phyloP scores from a whole-genome alignment of 2,329 filamentous ascomycete genomes.

The Pleomassaria siparia region DNA sequence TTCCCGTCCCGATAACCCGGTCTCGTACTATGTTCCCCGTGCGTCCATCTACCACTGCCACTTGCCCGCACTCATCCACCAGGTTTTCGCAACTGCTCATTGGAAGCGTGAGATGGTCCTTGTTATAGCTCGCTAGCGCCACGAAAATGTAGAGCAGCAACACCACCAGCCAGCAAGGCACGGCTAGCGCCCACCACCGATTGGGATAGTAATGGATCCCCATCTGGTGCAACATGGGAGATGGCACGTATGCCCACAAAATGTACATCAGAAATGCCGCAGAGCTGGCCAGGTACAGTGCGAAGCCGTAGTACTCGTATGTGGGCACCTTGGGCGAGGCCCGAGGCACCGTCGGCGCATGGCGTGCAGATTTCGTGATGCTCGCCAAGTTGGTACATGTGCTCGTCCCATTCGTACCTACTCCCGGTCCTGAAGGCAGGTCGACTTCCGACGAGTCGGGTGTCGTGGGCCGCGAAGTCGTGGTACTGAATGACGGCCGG shows the following conservation, averaged over 20 bases:
- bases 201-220: conserved; percentile 97
- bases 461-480: conserved; percentile 78
- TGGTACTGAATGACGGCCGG: conserved; percentile 63
- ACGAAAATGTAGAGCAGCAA: conserved; percentile 89
- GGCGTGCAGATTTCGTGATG: conserved; percentile 60
- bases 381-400: conserved; percentile 58
- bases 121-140: conserved; percentile 87
- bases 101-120: conserved; percentile 80
- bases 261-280: conserved; percentile 74
- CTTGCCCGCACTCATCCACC: conserved; percentile 84
- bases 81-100: conserved; percentile 82
- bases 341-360: conserved; percentile 69
- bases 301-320: conserved; percentile 99
- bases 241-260: conserved; percentile 87
- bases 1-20: conserved; percentile 24
- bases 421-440: conserved; percentile 18
- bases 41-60: conserved; percentile 73
- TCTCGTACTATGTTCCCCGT: conserved; percentile 60
- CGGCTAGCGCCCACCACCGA: conserved; percentile 94
- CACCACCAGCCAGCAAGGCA: conserved; percentile 89
- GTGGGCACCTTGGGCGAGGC: conserved; percentile 95
- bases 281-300: conserved; percentile 87
- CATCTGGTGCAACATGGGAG: conserved; percentile 85
- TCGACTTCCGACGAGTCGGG: conserved; percentile 91
- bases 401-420: conserved; percentile 22